A percentile compares a stretch with the other conserved stretches of the same genome.
Evolutionary conservation across 805 yeast genomes (phyloP).

Genomic region (Metschnikowia santaceciliae): DNA sequence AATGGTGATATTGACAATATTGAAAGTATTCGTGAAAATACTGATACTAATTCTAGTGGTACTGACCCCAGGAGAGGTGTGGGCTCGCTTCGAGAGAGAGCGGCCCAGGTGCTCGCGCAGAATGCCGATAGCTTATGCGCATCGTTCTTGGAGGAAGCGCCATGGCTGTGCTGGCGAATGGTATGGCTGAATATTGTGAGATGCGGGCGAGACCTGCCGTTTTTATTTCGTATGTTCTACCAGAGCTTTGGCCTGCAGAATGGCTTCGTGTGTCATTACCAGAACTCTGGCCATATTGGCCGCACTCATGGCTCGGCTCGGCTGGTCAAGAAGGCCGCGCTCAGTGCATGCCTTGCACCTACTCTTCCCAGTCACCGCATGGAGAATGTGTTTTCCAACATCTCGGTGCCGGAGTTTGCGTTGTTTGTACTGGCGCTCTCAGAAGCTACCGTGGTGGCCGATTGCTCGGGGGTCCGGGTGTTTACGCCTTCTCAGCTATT

Average conservation of each 20-base stretch:
- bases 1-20: no score
- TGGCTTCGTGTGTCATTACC: constrained; percentile 25
- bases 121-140: constrained; percentile 23
- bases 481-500: constrained; percentile 21
- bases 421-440: constrained; percentile 17
- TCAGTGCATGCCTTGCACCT: constrained; percentile 16
- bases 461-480: constrained; percentile 20
- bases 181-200: constrained; percentile 32
- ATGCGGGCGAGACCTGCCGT: constrained; percentile 28
- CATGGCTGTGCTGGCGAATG: constrained; percentile 27
- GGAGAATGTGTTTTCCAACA: constrained; percentile 33
- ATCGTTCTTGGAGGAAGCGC: constrained; percentile 20
- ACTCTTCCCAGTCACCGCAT: constrained; percentile 25
- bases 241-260: constrained; percentile 14
- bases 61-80: not conserved
- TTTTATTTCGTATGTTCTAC: constrained; percentile 27
- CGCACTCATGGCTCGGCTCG: constrained; percentile 1
- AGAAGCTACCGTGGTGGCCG: constrained; percentile 22
- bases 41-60: not conserved
- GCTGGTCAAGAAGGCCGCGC: constrained; percentile 9
- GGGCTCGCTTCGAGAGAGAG: constrained; percentile 14
- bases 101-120: constrained; percentile 28
- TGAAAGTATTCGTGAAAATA: not conserved
- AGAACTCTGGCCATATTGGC: not conserved
- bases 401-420: constrained; percentile 21